Evolutionary conservation across 2,329 filamentous ascomycete genomes (phyloP).

Genomic region (Xylaria sp.): DNA sequence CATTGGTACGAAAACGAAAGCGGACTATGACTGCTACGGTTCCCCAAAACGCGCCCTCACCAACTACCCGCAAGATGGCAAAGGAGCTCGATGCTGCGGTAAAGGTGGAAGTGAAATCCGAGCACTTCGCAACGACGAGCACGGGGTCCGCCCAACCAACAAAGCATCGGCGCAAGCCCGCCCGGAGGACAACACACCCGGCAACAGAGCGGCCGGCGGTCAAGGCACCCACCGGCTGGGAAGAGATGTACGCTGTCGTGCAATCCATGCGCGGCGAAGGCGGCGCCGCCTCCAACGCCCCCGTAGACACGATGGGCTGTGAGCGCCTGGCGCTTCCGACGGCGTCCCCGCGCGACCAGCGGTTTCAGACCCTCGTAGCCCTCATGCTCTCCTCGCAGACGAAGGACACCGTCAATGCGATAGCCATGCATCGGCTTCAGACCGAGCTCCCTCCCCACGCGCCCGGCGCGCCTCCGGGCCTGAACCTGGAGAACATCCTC

Average conservation of each 20-base stretch:
- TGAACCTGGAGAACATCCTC: slow-evolving; percentile 83
- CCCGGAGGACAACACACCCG: slow-evolving; percentile 43
- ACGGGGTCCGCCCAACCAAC: slow-evolving; percentile 5
- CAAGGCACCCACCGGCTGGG: slow-evolving; percentile 62
- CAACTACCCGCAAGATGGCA: slow-evolving; percentile 34
- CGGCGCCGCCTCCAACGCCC: slow-evolving; percentile 73
- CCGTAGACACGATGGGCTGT: slow-evolving; percentile 98
- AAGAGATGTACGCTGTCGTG: slow-evolving; percentile 80
- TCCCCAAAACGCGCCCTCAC: slow-evolving; percentile 17
- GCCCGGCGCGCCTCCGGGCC: slow-evolving; percentile 59
- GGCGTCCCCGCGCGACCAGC: slow-evolving; percentile 66
- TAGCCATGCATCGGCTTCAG: slow-evolving; percentile 82
- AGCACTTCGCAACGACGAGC: slow-evolving; percentile 15
- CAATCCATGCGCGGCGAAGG: slow-evolving; percentile 76
- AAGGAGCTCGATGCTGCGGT: slow-evolving; percentile 29
- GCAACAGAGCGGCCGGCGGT: slow-evolving; percentile 38
- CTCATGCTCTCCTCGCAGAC: slow-evolving; percentile 94
- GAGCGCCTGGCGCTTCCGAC: slow-evolving; percentile 73
- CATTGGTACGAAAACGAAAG: slow-evolving; percentile 45
- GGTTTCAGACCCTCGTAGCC: slow-evolving; percentile 87
- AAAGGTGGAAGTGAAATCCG: slow-evolving; percentile 17
- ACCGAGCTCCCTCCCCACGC: slow-evolving; percentile 71
- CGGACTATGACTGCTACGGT: slow-evolving; percentile 34
- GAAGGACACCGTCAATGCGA: slow-evolving; percentile 89
- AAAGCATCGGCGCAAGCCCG: slow-evolving; percentile 45